Evolutionary conservation across 257 asterid genomes (phyloP).

Genomic region (Thymus mandschuricus): DNA sequence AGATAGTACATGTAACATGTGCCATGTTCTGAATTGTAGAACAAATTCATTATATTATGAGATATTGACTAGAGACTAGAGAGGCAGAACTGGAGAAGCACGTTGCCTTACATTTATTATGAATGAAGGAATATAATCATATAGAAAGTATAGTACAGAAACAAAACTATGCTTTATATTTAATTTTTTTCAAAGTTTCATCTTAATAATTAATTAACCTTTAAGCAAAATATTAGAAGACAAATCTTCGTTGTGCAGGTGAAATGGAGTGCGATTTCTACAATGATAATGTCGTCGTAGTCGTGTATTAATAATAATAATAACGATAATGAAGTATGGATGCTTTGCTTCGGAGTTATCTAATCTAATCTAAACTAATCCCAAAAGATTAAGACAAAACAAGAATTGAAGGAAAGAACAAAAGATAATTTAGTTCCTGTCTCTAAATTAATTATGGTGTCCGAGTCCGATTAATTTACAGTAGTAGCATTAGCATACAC

Average conservation of each 20-base stretch:
- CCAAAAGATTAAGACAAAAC: slow-evolving; percentile 22
- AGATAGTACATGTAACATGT: too few species aligned
- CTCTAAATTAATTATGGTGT: slow-evolving; percentile 25
- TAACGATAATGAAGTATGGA: slow-evolving; percentile 2
- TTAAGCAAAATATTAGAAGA: background rate
- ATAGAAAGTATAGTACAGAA: too few species aligned
- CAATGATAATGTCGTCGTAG: background rate
- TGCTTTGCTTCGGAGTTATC: slow-evolving; percentile 38
- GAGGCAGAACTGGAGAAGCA: too few species aligned
- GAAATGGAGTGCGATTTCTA: slow-evolving; percentile 2
- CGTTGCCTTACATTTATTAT: too few species aligned
- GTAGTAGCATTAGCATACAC: slow-evolving; percentile 9
- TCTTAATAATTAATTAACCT: background rate
- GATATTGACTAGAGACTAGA: too few species aligned
- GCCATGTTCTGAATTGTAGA: too few species aligned
- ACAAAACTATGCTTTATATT: too few species aligned
- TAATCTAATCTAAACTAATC: slow-evolving; percentile 20
- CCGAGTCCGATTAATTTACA: slow-evolving; percentile 39
- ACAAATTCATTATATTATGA: too few species aligned
- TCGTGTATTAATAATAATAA: background rate
- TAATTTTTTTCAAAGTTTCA: background rate
- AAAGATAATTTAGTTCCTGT: slow-evolving; percentile 35
- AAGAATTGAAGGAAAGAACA: slow-evolving; percentile 19
- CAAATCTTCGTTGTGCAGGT: background rate
- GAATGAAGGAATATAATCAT: too few species aligned